These are phyloP conservation scores for Ceratobasidium papillatum DNA, from an alignment of 1,284 basidiomycete species.

Conservation along the genomic window DNA sequence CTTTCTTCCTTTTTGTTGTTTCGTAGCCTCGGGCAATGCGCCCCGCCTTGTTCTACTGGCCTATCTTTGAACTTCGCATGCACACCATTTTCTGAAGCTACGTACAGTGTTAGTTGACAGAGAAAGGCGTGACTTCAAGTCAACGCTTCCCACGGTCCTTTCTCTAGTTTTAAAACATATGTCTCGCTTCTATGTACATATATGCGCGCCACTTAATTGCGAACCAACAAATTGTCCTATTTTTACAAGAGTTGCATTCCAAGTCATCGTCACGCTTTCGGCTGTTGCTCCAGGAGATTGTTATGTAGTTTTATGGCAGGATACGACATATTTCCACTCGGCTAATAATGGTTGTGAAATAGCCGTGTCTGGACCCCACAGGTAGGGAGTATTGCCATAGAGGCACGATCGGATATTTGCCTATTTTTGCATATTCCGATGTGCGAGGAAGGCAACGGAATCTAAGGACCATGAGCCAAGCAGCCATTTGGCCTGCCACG, in stretches of 20 bases:
- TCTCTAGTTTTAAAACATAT: background rate
- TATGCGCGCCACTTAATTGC: conserved; percentile 2
- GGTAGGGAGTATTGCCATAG: background rate
- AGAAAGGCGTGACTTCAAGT: background rate
- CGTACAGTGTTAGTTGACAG: background rate
- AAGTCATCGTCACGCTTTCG: too few species aligned
- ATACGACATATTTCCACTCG: background rate
- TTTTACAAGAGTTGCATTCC: too few species aligned
- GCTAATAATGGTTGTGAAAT: background rate
- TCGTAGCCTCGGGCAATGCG: background rate
- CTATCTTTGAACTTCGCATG: too few species aligned
- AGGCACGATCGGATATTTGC: background rate
- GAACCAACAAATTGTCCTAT: too few species aligned
- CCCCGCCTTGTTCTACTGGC: background rate
- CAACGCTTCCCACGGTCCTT: background rate
- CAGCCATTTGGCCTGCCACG: background rate
- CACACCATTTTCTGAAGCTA: background rate
- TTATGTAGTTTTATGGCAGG: too few species aligned
- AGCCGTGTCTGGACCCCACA: background rate
- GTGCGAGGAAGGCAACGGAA: background rate
- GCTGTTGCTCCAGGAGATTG: too few species aligned
- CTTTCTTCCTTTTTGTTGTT: background rate
- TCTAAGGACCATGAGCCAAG: background rate
- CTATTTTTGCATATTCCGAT: background rate
- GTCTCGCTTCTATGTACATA: background rate